Evolutionary conservation across 257 asterid species (phyloP), one percentile per base, ranked within the genome.

Genomic region (Ophiorrhiza pumila): DNA sequence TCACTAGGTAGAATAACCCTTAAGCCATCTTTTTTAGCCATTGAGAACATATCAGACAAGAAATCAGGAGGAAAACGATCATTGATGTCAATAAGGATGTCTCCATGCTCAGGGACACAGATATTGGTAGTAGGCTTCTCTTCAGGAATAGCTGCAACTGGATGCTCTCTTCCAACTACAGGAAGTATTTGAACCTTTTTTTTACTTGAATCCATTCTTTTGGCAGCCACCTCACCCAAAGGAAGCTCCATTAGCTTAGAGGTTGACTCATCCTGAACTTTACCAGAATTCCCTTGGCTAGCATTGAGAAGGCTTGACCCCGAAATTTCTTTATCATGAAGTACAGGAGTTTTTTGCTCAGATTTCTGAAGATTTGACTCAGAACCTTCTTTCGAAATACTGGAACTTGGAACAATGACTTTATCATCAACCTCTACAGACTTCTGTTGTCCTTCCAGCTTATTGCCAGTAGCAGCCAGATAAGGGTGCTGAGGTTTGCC

Each of bases 51-150:
- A 76, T 91, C 98, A 62, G 96, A 88, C 58, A 91, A 77, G 73
- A 93, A 82, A 75, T 91, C 97, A 71, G 81, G 89, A 50, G 96
- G 98, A 80, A 91, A 91, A 63, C 89, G 94, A 74, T 93, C 98
- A 80, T 88, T 87, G 45, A 87, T 84, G 79, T 93, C 93, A 72
- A 93, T 91, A 58, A 87, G 82, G 74, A 91, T 93, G 87, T 91
- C 91, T 62, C 86, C 87, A 17, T 74, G 88, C 83, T 82, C 89
- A 39, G 84, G 76, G 73, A 74, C 60, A 74, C 71, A 78, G 74
- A 73, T 82, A 71, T 60, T 82, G 43, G 78, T 18, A 59, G 77
- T 74, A 34, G 82, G 75, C 76, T 78, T 79, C 76, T 81, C 85
- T 80, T 82, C 85, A 37, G 84, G 65, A 72, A 76, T 76, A 73